phyloP scores from a whole-genome alignment of 176 grass and related monocot genomes.

The Sorghum bicolor region DNA sequence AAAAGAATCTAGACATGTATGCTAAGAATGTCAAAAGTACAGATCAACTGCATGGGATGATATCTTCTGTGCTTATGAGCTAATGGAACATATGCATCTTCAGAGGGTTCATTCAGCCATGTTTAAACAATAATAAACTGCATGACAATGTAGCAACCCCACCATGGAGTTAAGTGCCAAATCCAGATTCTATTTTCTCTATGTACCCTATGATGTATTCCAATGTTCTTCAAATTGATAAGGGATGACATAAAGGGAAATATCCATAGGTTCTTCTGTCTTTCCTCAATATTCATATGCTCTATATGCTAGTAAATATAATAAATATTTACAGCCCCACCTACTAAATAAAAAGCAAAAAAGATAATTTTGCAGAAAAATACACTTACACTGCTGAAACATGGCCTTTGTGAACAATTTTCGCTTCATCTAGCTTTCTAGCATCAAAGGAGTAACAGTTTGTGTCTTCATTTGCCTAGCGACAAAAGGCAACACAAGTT shows the following conservation, averaged over 20 bases:
- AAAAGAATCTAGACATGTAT: neutral
- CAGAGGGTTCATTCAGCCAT: neutral
- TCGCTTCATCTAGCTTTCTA: slow-evolving; percentile 90
- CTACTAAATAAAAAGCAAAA: neutral
- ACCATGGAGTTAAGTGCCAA: neutral
- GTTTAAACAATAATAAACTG: neutral
- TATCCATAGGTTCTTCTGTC: neutral
- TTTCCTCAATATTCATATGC: neutral
- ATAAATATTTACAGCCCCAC: neutral
- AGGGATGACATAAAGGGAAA: neutral
- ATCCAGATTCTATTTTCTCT: neutral
- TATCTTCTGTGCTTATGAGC: neutral
- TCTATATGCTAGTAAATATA: neutral
- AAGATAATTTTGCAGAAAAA: neutral
- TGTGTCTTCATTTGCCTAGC: slow-evolving; percentile 96
- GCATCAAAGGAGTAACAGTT: slow-evolving; percentile 93
- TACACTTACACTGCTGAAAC: slow-evolving; percentile 97
- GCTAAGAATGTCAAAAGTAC: neutral
- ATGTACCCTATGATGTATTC: neutral
- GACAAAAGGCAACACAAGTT: slow-evolving; percentile 14
- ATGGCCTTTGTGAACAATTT: slow-evolving; percentile 92
- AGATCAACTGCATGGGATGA: slow-evolving; percentile 9
- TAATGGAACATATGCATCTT: neutral
- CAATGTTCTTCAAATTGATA: neutral
- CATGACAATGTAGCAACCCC: neutral